A percentile compares a stretch with the other conserved stretches of the same genome.
Conservation (phyloP, 768 basidiomycete species). For the Tylopilus sp. region DNA sequence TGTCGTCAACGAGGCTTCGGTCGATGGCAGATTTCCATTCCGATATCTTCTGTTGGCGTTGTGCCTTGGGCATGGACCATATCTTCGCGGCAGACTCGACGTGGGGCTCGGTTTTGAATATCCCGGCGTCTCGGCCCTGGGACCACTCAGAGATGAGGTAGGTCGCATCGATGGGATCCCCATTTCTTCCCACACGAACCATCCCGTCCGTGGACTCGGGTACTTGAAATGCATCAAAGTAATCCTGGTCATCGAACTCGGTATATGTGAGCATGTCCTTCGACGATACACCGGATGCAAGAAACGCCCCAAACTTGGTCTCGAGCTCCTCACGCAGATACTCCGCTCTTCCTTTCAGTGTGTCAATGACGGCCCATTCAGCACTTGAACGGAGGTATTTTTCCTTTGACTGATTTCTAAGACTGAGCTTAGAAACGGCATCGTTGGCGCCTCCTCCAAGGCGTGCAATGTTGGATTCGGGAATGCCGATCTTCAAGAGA, state of each 20-base stretch:
- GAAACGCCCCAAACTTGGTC: slow-evolving; percentile 28
- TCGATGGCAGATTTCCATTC: slow-evolving; percentile 38
- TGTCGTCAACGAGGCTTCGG: slow-evolving; percentile 30
- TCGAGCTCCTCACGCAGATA: slow-evolving; percentile 22
- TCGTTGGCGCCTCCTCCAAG: slow-evolving; percentile 53
- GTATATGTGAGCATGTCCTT: slow-evolving; percentile 41
- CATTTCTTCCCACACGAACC: slow-evolving; percentile 40
- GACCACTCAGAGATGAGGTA: slow-evolving; percentile 53
- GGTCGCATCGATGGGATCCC: slow-evolving; percentile 29
- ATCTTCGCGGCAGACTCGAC: slow-evolving; percentile 26
- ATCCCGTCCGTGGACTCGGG: slow-evolving; percentile 44
- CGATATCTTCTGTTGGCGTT: slow-evolving; percentile 25
- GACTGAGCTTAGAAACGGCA: slow-evolving; percentile 42
- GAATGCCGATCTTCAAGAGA: slow-evolving; percentile 59
- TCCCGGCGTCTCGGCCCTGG: slow-evolving; percentile 41
- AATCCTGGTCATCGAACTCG: slow-evolving; percentile 49
- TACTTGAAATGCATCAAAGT: slow-evolving; percentile 43
- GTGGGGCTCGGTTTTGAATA: slow-evolving; percentile 30
- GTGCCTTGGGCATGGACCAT: slow-evolving; percentile 35
- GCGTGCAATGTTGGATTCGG: slow-evolving; percentile 44
- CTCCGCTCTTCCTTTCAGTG: slow-evolving; percentile 25
- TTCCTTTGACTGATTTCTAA: slow-evolving; percentile 38
- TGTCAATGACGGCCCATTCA: slow-evolving; percentile 44
- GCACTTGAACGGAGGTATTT: slow-evolving; percentile 23
- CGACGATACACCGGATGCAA: slow-evolving; percentile 13